phyloP scores from a whole-genome alignment of 768 basidiomycete genomes.

The Lepiota brunneoincarnata region DNA sequence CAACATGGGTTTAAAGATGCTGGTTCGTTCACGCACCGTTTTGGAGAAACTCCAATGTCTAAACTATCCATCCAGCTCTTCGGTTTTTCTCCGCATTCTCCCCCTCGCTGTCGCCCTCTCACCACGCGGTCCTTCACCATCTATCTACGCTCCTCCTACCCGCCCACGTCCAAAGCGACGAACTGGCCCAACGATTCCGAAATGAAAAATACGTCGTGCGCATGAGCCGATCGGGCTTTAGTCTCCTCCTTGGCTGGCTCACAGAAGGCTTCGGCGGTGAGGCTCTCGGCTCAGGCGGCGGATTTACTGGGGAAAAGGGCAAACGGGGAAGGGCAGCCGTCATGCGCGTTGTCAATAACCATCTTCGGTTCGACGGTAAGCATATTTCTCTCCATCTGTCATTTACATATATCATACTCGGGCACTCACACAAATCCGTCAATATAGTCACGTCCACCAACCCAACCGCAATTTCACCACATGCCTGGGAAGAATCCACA shows the following conservation, averaged over 20 bases:
- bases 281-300: constrained; percentile 73
- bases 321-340: constrained; percentile 86
- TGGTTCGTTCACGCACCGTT: constrained; percentile 46
- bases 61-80: constrained; percentile 46
- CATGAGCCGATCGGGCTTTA: constrained; percentile 90
- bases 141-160: constrained; percentile 80
- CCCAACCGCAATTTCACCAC: constrained; percentile 57
- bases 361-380: constrained; percentile 86
- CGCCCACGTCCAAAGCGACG: constrained; percentile 80
- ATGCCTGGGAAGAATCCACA: constrained; percentile 83
- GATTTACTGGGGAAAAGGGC: constrained; percentile 79
- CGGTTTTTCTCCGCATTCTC: constrained; percentile 76
- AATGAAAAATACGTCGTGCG: constrained; percentile 88
- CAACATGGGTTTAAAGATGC: constrained; percentile 88
- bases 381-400: constrained; percentile 11
- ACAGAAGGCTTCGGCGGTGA: constrained; percentile 91
- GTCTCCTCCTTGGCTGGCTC: constrained; percentile 91
- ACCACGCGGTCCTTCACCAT: constrained; percentile 69
- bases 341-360: constrained; percentile 92
- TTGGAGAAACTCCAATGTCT: constrained; percentile 4
- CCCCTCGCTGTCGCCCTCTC: constrained; percentile 58
- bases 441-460: constrained; percentile 66
- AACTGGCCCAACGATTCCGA: constrained; percentile 79
- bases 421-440: constrained; percentile 17
- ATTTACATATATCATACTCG: neutral